Evolutionary conservation across 1,284 basidiomycete species (phyloP).

Genomic region (Porogramme epimiltina): DNA sequence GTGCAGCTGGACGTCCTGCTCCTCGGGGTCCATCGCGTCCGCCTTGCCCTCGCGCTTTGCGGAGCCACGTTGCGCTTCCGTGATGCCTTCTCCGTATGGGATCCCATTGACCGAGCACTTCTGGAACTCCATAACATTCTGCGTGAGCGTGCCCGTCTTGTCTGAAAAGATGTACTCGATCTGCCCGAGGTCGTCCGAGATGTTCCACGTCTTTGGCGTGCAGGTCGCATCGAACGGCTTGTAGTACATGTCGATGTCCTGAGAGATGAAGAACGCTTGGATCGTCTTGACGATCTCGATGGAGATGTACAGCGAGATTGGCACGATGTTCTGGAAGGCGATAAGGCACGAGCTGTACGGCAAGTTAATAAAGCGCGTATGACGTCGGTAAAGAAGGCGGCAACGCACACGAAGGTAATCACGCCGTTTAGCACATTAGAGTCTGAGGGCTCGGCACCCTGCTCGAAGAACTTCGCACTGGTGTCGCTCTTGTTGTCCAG

Average conservation of each 20-base stretch:
- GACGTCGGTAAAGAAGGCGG: background rate
- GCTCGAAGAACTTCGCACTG: constrained; percentile 77
- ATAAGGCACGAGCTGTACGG: constrained; percentile 81
- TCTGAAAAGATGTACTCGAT: constrained; percentile 98
- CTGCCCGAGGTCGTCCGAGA: constrained; percentile 96
- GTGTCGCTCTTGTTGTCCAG: constrained; percentile 64
- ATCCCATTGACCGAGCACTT: constrained; percentile 90
- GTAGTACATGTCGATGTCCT: constrained; percentile 98
- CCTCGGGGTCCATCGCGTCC: constrained; percentile 65
- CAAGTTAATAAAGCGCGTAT: background rate
- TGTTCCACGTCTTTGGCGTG: constrained; percentile 97
- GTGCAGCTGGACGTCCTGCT: constrained; percentile 67
- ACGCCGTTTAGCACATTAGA: constrained; percentile 77
- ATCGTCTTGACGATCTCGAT: constrained; percentile 98
- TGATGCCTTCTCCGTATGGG: constrained; percentile 90
- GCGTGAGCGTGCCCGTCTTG: constrained; percentile 96
- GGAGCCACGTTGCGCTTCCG: constrained; percentile 93
- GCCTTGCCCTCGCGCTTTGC: constrained; percentile 80
- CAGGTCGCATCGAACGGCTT: constrained; percentile 85
- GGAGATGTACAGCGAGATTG: constrained; percentile 96
- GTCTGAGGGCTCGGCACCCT: constrained; percentile 60
- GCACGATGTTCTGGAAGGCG: constrained; percentile 97
- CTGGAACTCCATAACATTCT: constrained; percentile 99
- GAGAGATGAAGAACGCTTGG: constrained; percentile 96
- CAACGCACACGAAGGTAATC: constrained; percentile 85